These are phyloP conservation scores for Aspergillus sp. DNA, from an alignment of 2,329 filamentous ascomycete species.

Conservation along the genomic window DNA sequence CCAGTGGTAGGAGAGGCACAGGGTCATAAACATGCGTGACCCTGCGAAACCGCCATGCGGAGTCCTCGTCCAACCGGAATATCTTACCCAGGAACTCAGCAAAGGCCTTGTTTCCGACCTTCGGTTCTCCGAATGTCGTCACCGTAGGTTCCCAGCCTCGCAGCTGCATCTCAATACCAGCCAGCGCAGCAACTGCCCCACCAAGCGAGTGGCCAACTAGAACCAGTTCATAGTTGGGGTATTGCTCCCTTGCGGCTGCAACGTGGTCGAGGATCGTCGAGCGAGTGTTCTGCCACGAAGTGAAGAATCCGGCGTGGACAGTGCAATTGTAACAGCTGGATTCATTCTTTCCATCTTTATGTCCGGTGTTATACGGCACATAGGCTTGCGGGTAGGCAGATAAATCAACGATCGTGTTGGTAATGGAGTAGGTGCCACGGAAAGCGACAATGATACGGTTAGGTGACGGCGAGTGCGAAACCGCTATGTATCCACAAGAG, in stretches of 20 bases:
- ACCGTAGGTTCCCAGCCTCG: conserved; percentile 75
- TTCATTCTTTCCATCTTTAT: conserved; percentile 44
- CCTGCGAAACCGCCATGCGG: conserved; percentile 61
- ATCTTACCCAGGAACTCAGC: conserved; percentile 56
- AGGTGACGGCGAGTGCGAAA: conserved; percentile 68
- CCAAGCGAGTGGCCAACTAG: conserved; percentile 90
- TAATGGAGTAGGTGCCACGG: conserved; percentile 88
- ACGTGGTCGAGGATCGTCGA: conserved; percentile 69
- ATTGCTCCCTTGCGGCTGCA: conserved; percentile 56
- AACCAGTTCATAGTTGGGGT: conserved; percentile 72
- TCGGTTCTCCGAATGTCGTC: conserved; percentile 91
- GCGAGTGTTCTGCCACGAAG: conserved; percentile 78
- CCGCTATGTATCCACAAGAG: conserved; percentile 88
- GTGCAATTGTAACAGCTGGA: conserved; percentile 80
- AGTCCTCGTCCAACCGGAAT: conserved; percentile 45
- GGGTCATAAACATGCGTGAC: conserved; percentile 87
- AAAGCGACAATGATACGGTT: conserved; percentile 82
- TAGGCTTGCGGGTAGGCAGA: conserved; percentile 89
- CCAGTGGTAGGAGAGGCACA: conserved; percentile 80
- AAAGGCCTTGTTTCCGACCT: conserved; percentile 58
- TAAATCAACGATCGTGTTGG: conserved; percentile 88
- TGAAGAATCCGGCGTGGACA: conserved; percentile 87
- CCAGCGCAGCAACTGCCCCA: conserved; percentile 86
- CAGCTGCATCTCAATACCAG: conserved; percentile 75
- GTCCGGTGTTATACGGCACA: conserved; percentile 72